Evolutionary conservation across 2,329 filamentous ascomycete genomes (phyloP).

Genomic region (Pseudogymnoascus sp.): DNA sequence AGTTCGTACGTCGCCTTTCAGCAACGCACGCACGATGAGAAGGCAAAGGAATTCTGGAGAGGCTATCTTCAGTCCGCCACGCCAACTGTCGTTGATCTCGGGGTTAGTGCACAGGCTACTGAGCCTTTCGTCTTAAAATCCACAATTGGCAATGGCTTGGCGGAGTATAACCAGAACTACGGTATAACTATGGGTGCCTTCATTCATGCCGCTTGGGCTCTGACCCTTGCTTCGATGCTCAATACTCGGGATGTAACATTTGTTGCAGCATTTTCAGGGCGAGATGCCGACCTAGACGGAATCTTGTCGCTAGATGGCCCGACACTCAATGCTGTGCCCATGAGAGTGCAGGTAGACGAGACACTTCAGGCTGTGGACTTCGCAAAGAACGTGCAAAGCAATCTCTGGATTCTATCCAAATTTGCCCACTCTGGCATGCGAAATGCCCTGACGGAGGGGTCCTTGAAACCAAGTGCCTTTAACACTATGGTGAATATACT

Average conservation of each 20-base stretch:
- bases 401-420: not conserved
- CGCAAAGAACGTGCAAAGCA: not conserved
- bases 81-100: not conserved
- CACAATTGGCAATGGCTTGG: not conserved
- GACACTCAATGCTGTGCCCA: slow-evolving; percentile 6
- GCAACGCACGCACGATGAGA: not conserved
- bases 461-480: not conserved
- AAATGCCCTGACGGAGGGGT: not conserved
- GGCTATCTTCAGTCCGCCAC: slow-evolving; percentile 7
- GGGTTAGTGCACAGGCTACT: not conserved
- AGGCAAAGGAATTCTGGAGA: not conserved
- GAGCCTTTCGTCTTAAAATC: not conserved
- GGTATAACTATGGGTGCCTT: not conserved
- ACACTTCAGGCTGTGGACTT: not conserved
- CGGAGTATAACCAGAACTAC: not conserved
- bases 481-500: slow-evolving; percentile 12
- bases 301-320: slow-evolving; percentile 6
- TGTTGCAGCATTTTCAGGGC: not conserved
- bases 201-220: slow-evolving; percentile 29
- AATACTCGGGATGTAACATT: slow-evolving; percentile 9
- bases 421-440: not conserved
- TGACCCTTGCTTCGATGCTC: not conserved
- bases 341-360: slow-evolving; percentile 2
- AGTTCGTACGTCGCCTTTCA: slow-evolving; percentile 1
- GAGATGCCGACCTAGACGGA: slow-evolving; percentile 3